These are phyloP conservation scores for Mycena crocata DNA, from an alignment of 768 basidiomycete genomes.

Conservation along the genomic window DNA sequence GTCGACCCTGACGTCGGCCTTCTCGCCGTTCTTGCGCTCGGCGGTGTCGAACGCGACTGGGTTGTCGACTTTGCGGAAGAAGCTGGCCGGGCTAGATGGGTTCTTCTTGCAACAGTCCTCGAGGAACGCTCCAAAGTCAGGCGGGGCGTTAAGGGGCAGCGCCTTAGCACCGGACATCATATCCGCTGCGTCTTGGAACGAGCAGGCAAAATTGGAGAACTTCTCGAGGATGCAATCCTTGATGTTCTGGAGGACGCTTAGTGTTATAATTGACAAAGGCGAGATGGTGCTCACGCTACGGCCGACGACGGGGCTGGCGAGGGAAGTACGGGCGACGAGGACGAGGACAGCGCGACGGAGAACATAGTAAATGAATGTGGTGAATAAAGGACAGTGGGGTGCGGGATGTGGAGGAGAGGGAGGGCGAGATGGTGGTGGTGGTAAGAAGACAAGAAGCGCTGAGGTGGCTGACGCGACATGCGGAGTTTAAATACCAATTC, in stretches of 20 bases:
- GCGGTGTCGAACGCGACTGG: neutral
- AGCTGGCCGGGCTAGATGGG: neutral
- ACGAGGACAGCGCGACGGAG: slow-evolving; percentile 29
- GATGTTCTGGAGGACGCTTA: slow-evolving; percentile 4
- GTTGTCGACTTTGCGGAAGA: neutral
- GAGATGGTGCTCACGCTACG: slow-evolving; percentile 1
- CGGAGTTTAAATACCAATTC: no score
- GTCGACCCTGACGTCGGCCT: slow-evolving; percentile 3
- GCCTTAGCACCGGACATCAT: neutral
- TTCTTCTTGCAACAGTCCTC: neutral
- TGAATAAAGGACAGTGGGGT: slow-evolving; percentile 31
- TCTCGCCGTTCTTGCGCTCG: neutral
- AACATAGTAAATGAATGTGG: slow-evolving; percentile 34
- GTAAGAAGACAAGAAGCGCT: slow-evolving; percentile 15
- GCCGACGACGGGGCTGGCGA: slow-evolving; percentile 37
- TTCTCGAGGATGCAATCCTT: neutral
- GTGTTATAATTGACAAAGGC: neutral
- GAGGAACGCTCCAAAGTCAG: neutral
- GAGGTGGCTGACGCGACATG: neutral
- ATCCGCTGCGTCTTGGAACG: neutral
- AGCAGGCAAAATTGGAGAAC: neutral
- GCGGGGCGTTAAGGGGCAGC: neutral
- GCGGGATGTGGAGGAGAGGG: slow-evolving; percentile 24
- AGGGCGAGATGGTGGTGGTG: slow-evolving; percentile 5
- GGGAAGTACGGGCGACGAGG: slow-evolving; percentile 28